These are phyloP conservation scores for Monoraphidium neglectum DNA, from an alignment of 139 green algal genomes.

Conservation along the genomic window DNA sequence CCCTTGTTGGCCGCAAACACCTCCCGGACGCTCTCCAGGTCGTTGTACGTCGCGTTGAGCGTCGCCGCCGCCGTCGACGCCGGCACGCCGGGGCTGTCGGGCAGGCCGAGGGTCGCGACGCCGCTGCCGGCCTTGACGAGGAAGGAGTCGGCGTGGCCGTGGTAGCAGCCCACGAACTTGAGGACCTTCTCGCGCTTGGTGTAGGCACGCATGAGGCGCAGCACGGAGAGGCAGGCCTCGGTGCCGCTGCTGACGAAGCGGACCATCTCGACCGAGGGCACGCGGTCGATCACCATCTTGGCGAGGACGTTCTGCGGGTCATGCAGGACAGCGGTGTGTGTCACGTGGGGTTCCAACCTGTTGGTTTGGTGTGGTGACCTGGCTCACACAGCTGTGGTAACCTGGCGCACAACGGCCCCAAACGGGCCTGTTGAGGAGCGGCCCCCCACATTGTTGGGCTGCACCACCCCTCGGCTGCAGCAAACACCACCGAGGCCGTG, in stretches of 20 bases:
- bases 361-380: too few species aligned
- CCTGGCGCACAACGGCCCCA: too few species aligned
- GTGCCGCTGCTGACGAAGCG: conserved; percentile 97
- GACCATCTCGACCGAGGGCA: conserved; percentile 99
- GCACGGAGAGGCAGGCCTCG: conserved; percentile 97
- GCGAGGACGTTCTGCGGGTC: conserved; percentile 88
- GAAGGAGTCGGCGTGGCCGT: conserved; percentile 97
- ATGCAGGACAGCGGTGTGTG: neutral
- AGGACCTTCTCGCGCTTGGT: conserved; percentile 96
- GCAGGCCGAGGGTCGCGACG: conserved; percentile 96
- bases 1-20: conserved; percentile 95
- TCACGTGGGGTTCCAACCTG: neutral
- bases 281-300: conserved; percentile 96
- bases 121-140: conserved; percentile 94
- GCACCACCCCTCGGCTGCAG: too few species aligned
- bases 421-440: too few species aligned
- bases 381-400: too few species aligned
- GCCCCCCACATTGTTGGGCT: too few species aligned
- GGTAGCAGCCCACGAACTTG: conserved; percentile 99
- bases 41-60: conserved; percentile 75
- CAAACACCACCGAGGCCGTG: too few species aligned
- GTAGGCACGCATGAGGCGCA: conserved; percentile 98
- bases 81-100: conserved; percentile 87
- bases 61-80: conserved; percentile 55
- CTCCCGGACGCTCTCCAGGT: conserved; percentile 70